Base-by-base conservation (phyloP, 2,329 filamentous ascomycete genomes). In the Neospermospora avenae region DNA sequence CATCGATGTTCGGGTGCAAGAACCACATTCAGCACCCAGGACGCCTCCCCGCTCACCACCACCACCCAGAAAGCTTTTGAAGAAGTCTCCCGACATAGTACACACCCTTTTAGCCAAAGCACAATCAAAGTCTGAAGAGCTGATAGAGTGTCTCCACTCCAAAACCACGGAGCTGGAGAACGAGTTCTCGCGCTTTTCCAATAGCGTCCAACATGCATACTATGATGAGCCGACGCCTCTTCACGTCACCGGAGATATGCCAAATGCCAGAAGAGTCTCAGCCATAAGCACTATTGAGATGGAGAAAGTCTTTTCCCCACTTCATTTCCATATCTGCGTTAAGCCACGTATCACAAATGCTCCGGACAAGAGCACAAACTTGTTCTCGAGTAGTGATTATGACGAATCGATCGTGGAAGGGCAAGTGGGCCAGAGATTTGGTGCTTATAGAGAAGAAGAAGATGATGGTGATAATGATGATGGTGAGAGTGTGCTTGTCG, bases 371-470 rank as follows among this genome's bases (percentile, higher is more conserved):
- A 48, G 42, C 16, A 59, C 51, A 1, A 57, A 52, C 16, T 7
- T 56, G 22, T 58, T 58, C 13, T 25, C 53, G 14, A 42, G 34
- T 14, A 52, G 52, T 39, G 45, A 58, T 24, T 49, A 49, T 31
- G 53, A 63, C 18, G 39, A 58, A 34, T 34, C 61, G 6, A 56
- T 60, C 5, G 61, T 67, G 16, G 54, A 58, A 14, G 61, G 62
- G 8, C 60, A 65, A 44, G 61, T 65, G 2, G 64, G 67, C 1
- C 67, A 67, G 31, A 61, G 54, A 18, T 65, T 68, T 41, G 63
- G 63, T 5, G 63, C 63, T 1, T 53, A 55, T 28, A 58, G 45
- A 16, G 55, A 58, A 3, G 46, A 48, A 1, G 60, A 61, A 35
- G 1, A 57, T 3, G 42, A 61, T n/a, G 42, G 31, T 2, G 60